Evolutionary conservation across 805 yeast species (phyloP), one percentile per base, ranked within the genome.

Genomic region (Nakazawaea populi): DNA sequence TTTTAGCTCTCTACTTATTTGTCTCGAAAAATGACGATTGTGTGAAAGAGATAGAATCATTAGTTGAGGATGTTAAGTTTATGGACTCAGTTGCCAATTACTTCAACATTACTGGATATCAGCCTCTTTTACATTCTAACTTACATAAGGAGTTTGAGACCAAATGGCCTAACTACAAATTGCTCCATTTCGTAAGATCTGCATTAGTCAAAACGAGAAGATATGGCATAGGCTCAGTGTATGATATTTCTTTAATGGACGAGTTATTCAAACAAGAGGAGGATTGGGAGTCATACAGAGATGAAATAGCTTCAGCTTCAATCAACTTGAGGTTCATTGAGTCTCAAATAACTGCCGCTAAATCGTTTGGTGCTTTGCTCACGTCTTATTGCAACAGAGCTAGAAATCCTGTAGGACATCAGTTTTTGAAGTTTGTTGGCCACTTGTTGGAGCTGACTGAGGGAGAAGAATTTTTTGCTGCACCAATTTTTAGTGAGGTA

Each of bases 291-390:
- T 74, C 74, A 1, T 65, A 78, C 36, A 72, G 82, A 52, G 68
- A 71, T 4, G 77, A 76, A 39, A 74, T 89, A 5, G 64, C 77
- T 2, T 71, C 74, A 1, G 81, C 86, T 1, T 83, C 90, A 53
- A 64, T 82, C 42, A 83, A 84, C 58, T 60, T 82, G 46, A 89
- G 89, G 54, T 75, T 74, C 57, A 74, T 81, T 6, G 75, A 82
- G 40, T 76, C 91, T 1, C 96, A 89, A 59, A 71, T 83, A 12
- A 71, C 79, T 4, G 77, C 87, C 24, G 85, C 89, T 4, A 85
- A 84, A 58, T 77, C 95, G 0, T 82, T 88, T 77, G 90, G 92
- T 46, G 89, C 94, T 1, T 69, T 90, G 35, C 55, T 89, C 27
- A 82, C 92, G 0, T 79, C 92, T 0, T 83, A 70, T 58, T 76